phyloP scores from a whole-genome alignment of 129 eudicot genomes.

The Tanacetum coccineum region DNA sequence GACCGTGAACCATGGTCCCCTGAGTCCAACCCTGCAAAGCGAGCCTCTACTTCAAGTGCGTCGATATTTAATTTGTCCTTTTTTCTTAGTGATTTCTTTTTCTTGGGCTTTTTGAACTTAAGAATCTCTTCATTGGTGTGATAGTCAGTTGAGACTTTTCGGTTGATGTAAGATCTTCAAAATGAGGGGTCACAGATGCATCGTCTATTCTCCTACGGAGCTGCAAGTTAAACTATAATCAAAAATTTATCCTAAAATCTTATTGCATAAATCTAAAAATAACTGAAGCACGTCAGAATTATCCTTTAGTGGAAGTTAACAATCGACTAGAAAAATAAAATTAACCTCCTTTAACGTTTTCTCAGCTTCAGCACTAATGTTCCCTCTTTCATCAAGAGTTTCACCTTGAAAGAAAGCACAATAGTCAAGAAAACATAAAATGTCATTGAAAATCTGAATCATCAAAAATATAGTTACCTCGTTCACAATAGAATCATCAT shows the following conservation, averaged over 20 bases:
- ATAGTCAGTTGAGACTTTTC: slow-evolving; percentile 64
- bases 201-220: slow-evolving; percentile 78
- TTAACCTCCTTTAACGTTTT: slow-evolving; percentile 96
- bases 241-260: neutral
- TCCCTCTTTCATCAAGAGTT: slow-evolving; percentile 83
- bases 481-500: slow-evolving; percentile 81
- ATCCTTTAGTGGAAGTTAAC: neutral
- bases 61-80: slow-evolving; percentile 79
- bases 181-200: slow-evolving; percentile 38
- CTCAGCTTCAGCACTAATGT: slow-evolving; percentile 83
- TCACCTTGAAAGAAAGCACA: slow-evolving; percentile 55
- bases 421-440: slow-evolving; percentile 4
- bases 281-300: too few relatives aligned
- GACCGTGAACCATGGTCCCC: slow-evolving; percentile 86
- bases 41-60: slow-evolving; percentile 92
- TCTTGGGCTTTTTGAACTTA: slow-evolving; percentile 86
- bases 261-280: too few relatives aligned
- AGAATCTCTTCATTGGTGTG: slow-evolving; percentile 85
- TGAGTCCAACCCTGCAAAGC: slow-evolving; percentile 68
- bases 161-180: slow-evolving; percentile 61
- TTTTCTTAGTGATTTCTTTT: slow-evolving; percentile 89
- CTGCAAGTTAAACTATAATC: slow-evolving; percentile 33
- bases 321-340: slow-evolving; percentile 1
- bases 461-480: slow-evolving; percentile 48
- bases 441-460: neutral